phyloP scores from a whole-genome alignment of 202 grass and related monocot genomes.

The Saccharum hybrid region DNA sequence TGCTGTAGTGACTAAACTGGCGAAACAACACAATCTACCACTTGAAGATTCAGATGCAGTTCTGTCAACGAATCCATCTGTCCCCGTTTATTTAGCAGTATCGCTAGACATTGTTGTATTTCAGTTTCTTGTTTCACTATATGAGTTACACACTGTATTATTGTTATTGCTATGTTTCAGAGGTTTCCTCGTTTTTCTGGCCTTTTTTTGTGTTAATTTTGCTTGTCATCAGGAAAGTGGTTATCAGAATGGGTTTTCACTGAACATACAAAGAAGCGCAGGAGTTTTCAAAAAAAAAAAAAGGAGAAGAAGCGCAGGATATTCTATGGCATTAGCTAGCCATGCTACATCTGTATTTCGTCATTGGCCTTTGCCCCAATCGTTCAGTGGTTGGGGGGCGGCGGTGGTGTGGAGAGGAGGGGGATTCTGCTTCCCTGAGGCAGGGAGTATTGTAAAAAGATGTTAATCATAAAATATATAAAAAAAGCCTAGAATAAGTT shows the following conservation, averaged over 20 bases:
- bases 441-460: neutral
- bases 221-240: conserved; percentile 29
- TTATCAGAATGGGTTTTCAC: conserved; percentile 26
- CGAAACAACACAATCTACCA: conserved; percentile 3
- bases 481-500: too few species aligned
- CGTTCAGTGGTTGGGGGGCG: too few species aligned
- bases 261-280: conserved; percentile 22
- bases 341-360: neutral
- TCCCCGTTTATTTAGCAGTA: conserved; percentile 21
- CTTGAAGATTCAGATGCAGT: conserved; percentile 45
- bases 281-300: neutral
- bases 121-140: neutral
- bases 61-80: conserved; percentile 19
- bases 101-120: neutral
- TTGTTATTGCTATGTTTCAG: neutral
- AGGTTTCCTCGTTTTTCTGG: neutral
- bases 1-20: conserved; percentile 26
- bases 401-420: too few species aligned
- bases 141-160: neutral
- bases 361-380: neutral
- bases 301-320: neutral
- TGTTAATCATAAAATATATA: neutral
- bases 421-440: too few species aligned
- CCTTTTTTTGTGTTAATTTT: conserved; percentile 29
- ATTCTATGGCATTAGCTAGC: conserved; percentile 5